phyloP scores from a whole-genome alignment of 305 asterid species.

The Fraxinus platypoda region DNA sequence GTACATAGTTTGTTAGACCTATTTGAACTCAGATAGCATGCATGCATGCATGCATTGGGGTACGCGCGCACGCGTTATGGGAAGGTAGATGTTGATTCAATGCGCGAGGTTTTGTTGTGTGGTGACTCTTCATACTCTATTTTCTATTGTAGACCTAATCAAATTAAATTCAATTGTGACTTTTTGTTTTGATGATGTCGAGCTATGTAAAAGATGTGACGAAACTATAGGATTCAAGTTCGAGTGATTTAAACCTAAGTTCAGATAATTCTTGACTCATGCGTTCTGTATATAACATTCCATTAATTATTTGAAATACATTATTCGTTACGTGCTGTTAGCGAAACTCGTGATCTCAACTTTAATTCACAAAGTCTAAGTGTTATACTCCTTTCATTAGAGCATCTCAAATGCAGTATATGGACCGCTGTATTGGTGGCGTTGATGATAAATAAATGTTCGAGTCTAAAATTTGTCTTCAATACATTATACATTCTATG shows the following conservation, averaged over 20 bases:
- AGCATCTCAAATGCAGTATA: background rate
- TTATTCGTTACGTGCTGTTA: too few relatives aligned
- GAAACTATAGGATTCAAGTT: background rate
- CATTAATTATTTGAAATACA: too few relatives aligned
- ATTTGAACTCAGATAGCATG: background rate
- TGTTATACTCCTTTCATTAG: background rate
- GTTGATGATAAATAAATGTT: background rate
- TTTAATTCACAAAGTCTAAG: background rate
- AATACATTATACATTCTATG: too few relatives aligned
- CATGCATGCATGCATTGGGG: background rate
- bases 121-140: too few relatives aligned
- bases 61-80: background rate
- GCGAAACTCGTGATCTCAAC: background rate
- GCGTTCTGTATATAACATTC: background rate
- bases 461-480: background rate
- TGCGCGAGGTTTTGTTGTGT: background rate
- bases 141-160: background rate
- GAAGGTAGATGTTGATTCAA: background rate
- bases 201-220: background rate
- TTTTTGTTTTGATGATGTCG: background rate
- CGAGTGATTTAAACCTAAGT: background rate
- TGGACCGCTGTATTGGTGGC: background rate
- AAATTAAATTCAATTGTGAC: background rate
- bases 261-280: background rate
- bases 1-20: background rate